These are phyloP conservation scores for Primulina huaijiensis DNA, from an alignment of 257 asterid genomes.

Conservation along the genomic window DNA sequence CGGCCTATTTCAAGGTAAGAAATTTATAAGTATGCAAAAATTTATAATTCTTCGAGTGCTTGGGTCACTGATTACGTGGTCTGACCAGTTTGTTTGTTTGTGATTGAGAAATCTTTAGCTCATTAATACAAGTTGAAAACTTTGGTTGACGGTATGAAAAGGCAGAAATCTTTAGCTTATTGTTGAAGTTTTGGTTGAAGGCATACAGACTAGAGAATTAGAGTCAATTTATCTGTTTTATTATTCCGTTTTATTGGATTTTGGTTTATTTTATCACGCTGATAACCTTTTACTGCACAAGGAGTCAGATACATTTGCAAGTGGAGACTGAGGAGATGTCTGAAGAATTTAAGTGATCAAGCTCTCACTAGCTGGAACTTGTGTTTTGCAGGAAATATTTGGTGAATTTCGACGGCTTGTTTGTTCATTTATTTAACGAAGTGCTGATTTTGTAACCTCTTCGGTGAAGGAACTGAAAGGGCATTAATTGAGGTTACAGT, in stretches of 20 bases:
- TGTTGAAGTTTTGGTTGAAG: background rate
- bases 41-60: background rate
- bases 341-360: background rate
- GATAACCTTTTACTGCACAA: background rate
- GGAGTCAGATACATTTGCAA: background rate
- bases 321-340: background rate
- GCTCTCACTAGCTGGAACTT: constrained; percentile 15
- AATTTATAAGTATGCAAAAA: background rate
- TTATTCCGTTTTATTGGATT: too few species aligned
- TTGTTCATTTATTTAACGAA: constrained; percentile 10
- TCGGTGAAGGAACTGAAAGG: background rate
- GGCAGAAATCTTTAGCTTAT: constrained; percentile 18
- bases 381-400: constrained; percentile 26
- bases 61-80: constrained; percentile 30
- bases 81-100: background rate
- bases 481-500: constrained; percentile 17
- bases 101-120: background rate
- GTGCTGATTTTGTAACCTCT: constrained; percentile 3
- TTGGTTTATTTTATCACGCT: background rate
- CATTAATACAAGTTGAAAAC: constrained; percentile 11
- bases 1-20: constrained; percentile 4
- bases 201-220: background rate
- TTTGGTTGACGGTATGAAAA: constrained; percentile 7
- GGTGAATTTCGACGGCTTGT: constrained; percentile 17
- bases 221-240: background rate